Evolutionary conservation across 169 alveolate genomes (phyloP).

Genomic region (Plasmodium coatneyi): DNA sequence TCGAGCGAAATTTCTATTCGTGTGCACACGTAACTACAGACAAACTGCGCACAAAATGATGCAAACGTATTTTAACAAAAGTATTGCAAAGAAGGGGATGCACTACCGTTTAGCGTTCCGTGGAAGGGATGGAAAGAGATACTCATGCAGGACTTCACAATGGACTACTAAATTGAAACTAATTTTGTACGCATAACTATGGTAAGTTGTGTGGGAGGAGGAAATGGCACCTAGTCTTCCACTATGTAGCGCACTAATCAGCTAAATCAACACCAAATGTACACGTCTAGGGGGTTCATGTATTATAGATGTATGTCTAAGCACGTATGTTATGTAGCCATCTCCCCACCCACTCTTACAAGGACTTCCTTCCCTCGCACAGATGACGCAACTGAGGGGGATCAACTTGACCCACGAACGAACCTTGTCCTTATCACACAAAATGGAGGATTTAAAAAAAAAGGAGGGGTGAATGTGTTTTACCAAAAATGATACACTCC

Average conservation of each 20-base stretch:
- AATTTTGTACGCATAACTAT: background rate
- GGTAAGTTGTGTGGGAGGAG: background rate
- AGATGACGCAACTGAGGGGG: background rate
- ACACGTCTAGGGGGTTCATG: background rate
- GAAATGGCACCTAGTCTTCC: too few relatives aligned
- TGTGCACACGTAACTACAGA: background rate
- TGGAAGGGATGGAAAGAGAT: too few relatives aligned
- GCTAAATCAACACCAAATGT: background rate
- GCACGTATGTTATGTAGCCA: too few relatives aligned
- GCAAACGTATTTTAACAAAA: background rate
- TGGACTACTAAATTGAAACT: background rate
- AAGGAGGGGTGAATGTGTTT: background rate
- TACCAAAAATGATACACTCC: background rate
- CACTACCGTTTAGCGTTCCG: too few relatives aligned
- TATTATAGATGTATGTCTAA: background rate
- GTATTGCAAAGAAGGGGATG: too few relatives aligned
- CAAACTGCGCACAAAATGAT: background rate
- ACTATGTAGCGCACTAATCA: background rate
- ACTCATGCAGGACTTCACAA: background rate
- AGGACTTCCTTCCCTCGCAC: background rate
- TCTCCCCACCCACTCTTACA: background rate
- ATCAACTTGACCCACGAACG: background rate
- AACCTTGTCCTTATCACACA: background rate
- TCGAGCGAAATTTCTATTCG: background rate
- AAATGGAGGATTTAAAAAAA: background rate